Conservation (phyloP, 352 stramenopile genomes). For the Globisporangium nodosum region DNA sequence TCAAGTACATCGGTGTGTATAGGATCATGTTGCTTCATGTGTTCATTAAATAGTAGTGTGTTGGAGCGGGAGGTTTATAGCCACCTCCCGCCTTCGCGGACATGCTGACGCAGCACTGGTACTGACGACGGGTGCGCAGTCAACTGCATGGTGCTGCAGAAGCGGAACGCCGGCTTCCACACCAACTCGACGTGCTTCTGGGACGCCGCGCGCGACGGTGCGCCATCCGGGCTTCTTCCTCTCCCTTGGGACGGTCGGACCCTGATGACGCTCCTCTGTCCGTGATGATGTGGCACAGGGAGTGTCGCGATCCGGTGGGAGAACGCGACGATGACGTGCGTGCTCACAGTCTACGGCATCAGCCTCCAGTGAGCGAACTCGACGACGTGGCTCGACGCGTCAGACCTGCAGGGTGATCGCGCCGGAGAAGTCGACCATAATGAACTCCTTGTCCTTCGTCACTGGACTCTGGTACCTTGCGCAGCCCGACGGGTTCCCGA, state of each 20-base stretch:
- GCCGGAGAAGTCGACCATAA: constrained; percentile 83
- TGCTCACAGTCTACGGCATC: constrained; percentile 68
- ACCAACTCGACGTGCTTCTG: constrained; percentile 87
- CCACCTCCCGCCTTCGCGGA: not conserved
- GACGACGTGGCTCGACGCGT: not conserved
- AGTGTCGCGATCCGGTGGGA: constrained; percentile 74
- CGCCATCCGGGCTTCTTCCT: constrained; percentile 10
- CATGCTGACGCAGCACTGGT: not conserved
- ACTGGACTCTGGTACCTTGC: constrained; percentile 18
- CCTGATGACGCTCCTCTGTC: not conserved
- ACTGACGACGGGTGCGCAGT: constrained; percentile 25
- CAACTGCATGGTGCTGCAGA: constrained; percentile 86
- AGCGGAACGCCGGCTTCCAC: constrained; percentile 83
- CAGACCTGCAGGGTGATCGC: constrained; percentile 37
- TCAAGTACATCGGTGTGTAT: constrained; percentile 82
- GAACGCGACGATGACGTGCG: constrained; percentile 66
- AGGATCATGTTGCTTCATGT: not conserved
- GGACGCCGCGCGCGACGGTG: constrained; percentile 80
- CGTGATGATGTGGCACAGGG: constrained; percentile 28
- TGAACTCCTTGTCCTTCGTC: constrained; percentile 50
- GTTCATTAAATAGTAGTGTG: constrained; percentile 9
- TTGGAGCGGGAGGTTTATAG: not conserved
- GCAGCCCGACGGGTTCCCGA: constrained; percentile 41
- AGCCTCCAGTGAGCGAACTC: constrained; percentile 42
- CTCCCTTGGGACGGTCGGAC: no score